A percentile compares a stretch with the other conserved stretches of the same genome.
Conservation (phyloP, 2,329 filamentous ascomycete genomes). For the Leptodontidium sp. region DNA sequence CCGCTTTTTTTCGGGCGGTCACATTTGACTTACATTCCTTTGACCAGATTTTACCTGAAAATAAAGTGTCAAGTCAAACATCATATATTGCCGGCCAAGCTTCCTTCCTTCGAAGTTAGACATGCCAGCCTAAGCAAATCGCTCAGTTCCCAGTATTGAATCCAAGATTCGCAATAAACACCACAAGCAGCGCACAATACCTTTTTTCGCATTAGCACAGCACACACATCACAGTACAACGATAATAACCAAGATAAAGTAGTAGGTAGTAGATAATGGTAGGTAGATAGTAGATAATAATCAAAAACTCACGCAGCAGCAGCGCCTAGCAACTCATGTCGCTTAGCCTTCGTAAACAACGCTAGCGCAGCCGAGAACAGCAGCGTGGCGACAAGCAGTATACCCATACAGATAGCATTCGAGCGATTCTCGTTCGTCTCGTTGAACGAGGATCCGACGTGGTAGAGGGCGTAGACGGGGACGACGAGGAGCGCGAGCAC, state of each 20-base stretch:
- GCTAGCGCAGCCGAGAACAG: slow-evolving; percentile 36
- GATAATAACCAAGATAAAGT: too few relatives aligned
- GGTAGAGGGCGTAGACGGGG: slow-evolving; percentile 35
- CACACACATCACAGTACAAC: too few relatives aligned
- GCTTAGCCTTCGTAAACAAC: slow-evolving; percentile 39
- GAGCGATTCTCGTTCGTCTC: slow-evolving; percentile 13
- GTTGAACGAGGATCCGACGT: slow-evolving; percentile 14
- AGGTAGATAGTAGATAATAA: too few relatives aligned
- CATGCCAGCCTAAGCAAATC: too few relatives aligned
- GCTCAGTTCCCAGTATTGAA: neutral
- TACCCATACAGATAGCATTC: slow-evolving; percentile 30
- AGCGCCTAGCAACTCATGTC: slow-evolving; percentile 42
- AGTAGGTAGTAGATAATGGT: too few relatives aligned
- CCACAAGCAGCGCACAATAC: slow-evolving; percentile 38
- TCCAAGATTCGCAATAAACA: slow-evolving; percentile 35
- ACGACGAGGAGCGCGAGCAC: slow-evolving; percentile 31
- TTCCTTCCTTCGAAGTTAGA: too few relatives aligned
- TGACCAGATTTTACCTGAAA: too few relatives aligned
- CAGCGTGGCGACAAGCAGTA: slow-evolving; percentile 38
- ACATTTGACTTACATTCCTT: too few relatives aligned
- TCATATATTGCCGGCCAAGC: too few relatives aligned
- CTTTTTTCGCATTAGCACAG: slow-evolving; percentile 13
- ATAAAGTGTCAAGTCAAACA: too few relatives aligned
- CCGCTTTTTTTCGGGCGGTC: too few relatives aligned
- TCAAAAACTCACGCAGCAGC: slow-evolving; percentile 40